phyloP scores from a whole-genome alignment of 495 filamentous ascomycete species.

The Sporormia fimetaria region DNA sequence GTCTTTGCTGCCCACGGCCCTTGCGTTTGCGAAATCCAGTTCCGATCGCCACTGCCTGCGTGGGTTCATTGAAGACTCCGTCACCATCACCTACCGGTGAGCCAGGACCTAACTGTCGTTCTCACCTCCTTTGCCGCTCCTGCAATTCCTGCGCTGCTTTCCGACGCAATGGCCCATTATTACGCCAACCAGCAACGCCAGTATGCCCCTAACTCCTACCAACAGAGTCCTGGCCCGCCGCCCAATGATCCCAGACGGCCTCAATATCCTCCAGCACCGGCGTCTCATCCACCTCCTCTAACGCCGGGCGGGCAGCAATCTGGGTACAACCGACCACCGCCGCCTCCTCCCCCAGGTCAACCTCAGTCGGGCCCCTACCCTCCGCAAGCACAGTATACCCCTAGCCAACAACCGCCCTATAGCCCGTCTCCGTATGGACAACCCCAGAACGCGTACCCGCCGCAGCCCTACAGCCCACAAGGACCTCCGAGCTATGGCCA shows the following conservation, averaged over 20 bases:
- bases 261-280: constrained; percentile 13
- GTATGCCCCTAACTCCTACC: constrained; percentile 15
- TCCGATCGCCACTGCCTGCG: too few relatives aligned
- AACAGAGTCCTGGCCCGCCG: constrained; percentile 15
- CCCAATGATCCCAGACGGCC: constrained; percentile 12
- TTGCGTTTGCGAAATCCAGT: too few relatives aligned
- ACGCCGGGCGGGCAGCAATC: constrained; percentile 10
- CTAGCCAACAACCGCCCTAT: too few relatives aligned
- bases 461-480: constrained; percentile 16
- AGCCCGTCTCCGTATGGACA: too few relatives aligned
- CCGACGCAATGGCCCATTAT: constrained; percentile 17
- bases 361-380: constrained; percentile 1
- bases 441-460: constrained; percentile 5
- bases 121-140: too few relatives aligned
- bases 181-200: constrained; percentile 7
- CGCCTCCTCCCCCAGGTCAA: constrained; percentile 5
- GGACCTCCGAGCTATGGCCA: constrained; percentile 2
- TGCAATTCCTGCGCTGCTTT: too few relatives aligned
- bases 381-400: constrained; percentile 1
- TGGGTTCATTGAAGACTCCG: too few relatives aligned
- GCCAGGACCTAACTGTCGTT: too few relatives aligned
- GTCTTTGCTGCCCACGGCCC: too few relatives aligned
- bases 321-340: constrained; percentile 20
- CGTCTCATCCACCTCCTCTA: constrained; percentile 4
- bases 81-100: background rate